Conservation (phyloP, 768 basidiomycete species). For the Hebeloma cylindrosporum region DNA sequence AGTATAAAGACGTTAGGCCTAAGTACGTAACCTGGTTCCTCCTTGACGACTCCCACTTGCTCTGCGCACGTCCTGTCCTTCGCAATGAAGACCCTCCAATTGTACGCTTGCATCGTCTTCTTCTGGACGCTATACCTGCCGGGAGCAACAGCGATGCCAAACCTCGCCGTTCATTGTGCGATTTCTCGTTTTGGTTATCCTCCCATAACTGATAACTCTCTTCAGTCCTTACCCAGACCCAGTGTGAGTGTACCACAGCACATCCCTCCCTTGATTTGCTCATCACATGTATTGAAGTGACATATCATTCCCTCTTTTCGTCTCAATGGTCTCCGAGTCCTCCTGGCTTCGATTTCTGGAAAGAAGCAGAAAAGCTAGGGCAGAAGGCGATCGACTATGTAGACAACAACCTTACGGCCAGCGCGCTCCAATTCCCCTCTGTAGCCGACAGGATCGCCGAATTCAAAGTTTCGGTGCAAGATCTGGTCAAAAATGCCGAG, state of each 20-base stretch:
- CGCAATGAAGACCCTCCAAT: background rate
- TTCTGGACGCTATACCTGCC: background rate
- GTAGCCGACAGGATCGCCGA: constrained; percentile 20
- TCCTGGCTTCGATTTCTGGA: constrained; percentile 16
- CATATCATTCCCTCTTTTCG: background rate
- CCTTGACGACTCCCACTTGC: too few relatives aligned
- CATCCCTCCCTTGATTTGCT: background rate
- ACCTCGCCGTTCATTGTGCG: background rate
- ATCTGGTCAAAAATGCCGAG: constrained; percentile 19
- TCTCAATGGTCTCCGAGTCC: background rate
- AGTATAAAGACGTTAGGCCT: too few relatives aligned
- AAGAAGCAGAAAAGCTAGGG: constrained; percentile 13
- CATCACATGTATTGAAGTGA: background rate
- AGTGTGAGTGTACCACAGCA: background rate
- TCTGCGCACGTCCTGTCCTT: too few relatives aligned
- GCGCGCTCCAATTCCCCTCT: constrained; percentile 11
- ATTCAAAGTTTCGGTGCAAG: constrained; percentile 20
- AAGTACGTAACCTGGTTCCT: too few relatives aligned
- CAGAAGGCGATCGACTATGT: constrained; percentile 15
- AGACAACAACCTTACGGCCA: constrained; percentile 17
- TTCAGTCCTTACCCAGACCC: background rate
- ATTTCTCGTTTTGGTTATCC: background rate
- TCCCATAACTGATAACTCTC: background rate
- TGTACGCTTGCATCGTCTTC: background rate
- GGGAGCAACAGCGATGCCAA: background rate